phyloP scores from a whole-genome alignment of 768 basidiomycete species.

The Boletus insuetus region DNA sequence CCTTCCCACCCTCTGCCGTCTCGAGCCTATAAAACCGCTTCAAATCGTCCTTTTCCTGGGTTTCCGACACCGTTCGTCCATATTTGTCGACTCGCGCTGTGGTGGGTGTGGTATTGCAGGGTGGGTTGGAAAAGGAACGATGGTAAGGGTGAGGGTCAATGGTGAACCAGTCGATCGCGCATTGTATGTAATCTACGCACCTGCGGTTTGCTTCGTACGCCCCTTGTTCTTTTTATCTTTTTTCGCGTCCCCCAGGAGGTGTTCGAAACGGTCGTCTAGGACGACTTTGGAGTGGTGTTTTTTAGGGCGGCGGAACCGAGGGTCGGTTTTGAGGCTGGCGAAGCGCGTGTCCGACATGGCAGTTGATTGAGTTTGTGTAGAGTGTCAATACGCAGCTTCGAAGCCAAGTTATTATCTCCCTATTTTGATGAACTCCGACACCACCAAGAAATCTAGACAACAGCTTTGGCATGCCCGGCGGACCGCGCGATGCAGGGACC shows the following conservation, averaged over 20 bases:
- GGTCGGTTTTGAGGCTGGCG: constrained; percentile 82
- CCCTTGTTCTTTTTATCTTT: constrained; percentile 37
- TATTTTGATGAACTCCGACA: too few species aligned
- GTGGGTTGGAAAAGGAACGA: too few species aligned
- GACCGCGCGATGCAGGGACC: too few species aligned
- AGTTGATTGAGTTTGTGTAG: too few species aligned
- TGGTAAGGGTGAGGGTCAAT: not conserved
- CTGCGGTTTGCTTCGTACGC: constrained; percentile 23
- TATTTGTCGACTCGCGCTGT: constrained; percentile 83
- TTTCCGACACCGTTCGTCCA: constrained; percentile 67
- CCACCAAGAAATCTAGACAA: too few species aligned
- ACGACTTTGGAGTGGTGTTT: constrained; percentile 79
- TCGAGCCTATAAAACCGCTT: constrained; percentile 79
- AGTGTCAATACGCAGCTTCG: too few species aligned
- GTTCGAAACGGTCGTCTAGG: constrained; percentile 90
- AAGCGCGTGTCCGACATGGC: constrained; percentile 84
- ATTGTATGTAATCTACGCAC: constrained; percentile 8
- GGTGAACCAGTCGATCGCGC: not conserved
- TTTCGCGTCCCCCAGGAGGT: constrained; percentile 57
- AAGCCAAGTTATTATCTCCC: too few species aligned
- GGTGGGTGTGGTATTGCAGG: not conserved
- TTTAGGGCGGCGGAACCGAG: constrained; percentile 85
- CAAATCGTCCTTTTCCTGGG: constrained; percentile 72
- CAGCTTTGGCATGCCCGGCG: too few species aligned
- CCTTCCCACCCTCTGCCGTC: constrained; percentile 29